A percentile compares a stretch with the other conserved stretches of the same genome.
phyloP scores from a whole-genome alignment of 257 asterid species.

The Euphrasia confusa region DNA sequence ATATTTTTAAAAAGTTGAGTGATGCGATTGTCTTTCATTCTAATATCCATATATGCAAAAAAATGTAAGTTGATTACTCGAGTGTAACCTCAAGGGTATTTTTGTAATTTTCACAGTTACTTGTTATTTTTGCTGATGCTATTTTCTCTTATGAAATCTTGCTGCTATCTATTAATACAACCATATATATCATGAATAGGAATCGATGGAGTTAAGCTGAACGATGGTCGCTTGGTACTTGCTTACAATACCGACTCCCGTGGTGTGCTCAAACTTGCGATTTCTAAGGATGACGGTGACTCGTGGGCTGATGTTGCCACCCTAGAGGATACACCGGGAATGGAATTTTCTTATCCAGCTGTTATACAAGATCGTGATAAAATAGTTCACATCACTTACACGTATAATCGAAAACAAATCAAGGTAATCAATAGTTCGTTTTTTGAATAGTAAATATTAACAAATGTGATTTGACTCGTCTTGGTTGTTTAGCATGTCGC shows the following conservation, averaged over 20 bases:
- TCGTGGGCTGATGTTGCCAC: conserved; percentile 70
- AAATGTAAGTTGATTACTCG: too few species aligned
- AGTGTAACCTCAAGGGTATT: too few species aligned
- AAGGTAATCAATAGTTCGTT: conserved; percentile 46
- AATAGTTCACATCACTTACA: conserved; percentile 80
- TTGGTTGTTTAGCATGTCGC: too few species aligned
- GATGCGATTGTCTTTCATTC: too few species aligned
- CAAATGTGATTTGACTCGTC: not conserved
- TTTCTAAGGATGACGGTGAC: conserved; percentile 81
- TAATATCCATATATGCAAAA: too few species aligned
- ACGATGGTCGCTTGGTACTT: conserved; percentile 67
- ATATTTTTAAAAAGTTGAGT: too few species aligned
- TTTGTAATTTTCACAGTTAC: too few species aligned
- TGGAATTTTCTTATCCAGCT: conserved; percentile 97
- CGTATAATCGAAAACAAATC: conserved; percentile 78
- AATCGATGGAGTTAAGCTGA: conserved; percentile 86
- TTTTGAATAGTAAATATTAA: conserved; percentile 1
- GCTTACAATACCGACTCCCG: conserved; percentile 84
- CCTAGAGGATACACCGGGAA: conserved; percentile 63
- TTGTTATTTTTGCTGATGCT: too few species aligned
- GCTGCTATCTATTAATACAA: too few species aligned
- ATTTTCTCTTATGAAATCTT: too few species aligned
- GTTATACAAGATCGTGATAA: conserved; percentile 78
- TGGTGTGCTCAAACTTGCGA: conserved; percentile 68
- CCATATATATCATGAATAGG: conserved; percentile 32